Base-by-base conservation (phyloP, 1,284 basidiomycete genomes). In the Malassezia furfur region DNA sequence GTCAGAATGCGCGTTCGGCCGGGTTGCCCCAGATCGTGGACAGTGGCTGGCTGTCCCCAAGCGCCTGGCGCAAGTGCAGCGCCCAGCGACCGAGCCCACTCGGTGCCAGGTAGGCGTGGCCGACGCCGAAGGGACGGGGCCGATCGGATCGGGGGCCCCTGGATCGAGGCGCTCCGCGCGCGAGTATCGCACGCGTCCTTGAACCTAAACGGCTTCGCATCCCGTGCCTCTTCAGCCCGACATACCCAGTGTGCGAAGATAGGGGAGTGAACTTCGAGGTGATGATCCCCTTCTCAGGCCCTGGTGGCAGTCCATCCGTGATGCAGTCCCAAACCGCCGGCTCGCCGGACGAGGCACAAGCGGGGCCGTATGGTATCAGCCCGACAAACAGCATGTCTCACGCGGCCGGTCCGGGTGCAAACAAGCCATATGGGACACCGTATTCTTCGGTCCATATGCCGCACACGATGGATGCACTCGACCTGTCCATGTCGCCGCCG, bases 71-170 rank as follows among this genome's bases (percentile, higher is more conserved):
- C 25, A 7, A 28, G 25, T 4, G 25, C 25, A 7, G 25, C 7
- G 25, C 25, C 25, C 25, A 28, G 25, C 25, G 4, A 28, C 25
- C 25, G 25, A 28, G 25, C 25, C 25, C 25, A 28, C 25, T 28
- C 25, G 25, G 25, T 28, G 25, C 25, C 25, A 28, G 25, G 25
- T 7, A 28, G 25, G 25, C 25, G 25, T 28, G 25, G 25, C 25
- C 25, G 25, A 28, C 25, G 25, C 25, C 25, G 25, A 28, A 28
- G 25, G 21, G 17, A 12, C 17, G 11, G 40, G 21, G 40, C 43
- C 22, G 43, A 45, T 45, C 43, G 17, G 32, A 45, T 45, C 43
- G 40, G 40, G 40, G 10, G 40, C 40, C 40, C 40, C 30, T 43
- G 38, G 17, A 22, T 22, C 38, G 17, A 40, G 14, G 38, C 22